Base-by-base conservation (phyloP, 83 land plant genomes). In the Diphasiastrum complanatum region DNA sequence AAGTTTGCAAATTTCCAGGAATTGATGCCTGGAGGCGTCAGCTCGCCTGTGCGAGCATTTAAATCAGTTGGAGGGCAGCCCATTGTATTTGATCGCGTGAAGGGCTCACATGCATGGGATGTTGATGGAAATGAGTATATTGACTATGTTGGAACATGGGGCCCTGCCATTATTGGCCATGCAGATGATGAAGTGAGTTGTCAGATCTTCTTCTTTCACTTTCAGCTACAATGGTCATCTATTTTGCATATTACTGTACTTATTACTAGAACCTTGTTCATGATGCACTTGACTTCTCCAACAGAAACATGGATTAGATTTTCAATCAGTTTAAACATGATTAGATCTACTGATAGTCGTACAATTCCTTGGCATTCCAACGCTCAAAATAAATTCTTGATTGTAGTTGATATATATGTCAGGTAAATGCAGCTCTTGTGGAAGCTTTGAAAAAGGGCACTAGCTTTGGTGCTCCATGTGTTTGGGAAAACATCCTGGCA, bases 41-140 rank as follows among this genome's bases (percentile, higher is more conserved):
- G 82, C 72, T 93, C 99, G 2, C 99, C 99, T 35, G 99, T 93
- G 5, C 80, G 99, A 66, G 99, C 99, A 20, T 93, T 93, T 68
- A 93, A 85, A 41, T 89, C 96, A 36, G 99, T 93, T 63, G 99
- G 99, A 36, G 99, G 99, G 11, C 86, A 89, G 47, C 99, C 99
- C 18, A 85, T 93, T 66, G 53, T 93, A 2, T 78, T 93, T 67
- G 99, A 93, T 72, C 79, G 89, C 46, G 99, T 85, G 12, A 93
- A 93, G 68, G 99, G 99, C 23, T 89, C 86, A 23, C 75, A 65
- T 36, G 75, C 80, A 51, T 79, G 86, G 85, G 99, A 93, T 69
- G 80, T 93, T 4, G 99, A 93, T 76, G 99, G 99, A 45, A 93
- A 93, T 53, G 81, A 89, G 60, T 93, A 89, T 57, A 68, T 93